Conservation (phyloP, 108 stramenopile genomes). For the Schizochytrium sp. region DNA sequence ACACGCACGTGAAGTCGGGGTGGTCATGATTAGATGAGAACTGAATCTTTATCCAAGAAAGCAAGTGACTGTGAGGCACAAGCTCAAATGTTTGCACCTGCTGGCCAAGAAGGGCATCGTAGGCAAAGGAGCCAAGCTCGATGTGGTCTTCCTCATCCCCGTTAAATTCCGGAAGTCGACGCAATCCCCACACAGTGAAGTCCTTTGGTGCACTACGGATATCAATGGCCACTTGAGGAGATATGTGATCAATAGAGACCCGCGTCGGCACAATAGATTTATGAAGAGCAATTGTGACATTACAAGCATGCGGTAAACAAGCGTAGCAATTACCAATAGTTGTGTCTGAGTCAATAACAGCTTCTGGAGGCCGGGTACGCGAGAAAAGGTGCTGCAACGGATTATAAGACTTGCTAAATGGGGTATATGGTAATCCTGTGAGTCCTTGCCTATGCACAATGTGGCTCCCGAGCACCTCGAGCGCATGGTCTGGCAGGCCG, state of each 20-base stretch:
- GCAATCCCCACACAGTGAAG: slow-evolving; percentile 19
- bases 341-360: slow-evolving; percentile 20
- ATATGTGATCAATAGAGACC: slow-evolving; percentile 44
- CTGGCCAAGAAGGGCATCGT: background rate
- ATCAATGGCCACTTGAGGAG: background rate
- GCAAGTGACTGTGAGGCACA: background rate
- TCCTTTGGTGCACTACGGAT: background rate
- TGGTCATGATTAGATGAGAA: slow-evolving; percentile 48
- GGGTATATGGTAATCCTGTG: background rate
- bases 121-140: background rate
- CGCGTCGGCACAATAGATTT: background rate
- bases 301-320: background rate
- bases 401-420: background rate
- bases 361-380: background rate
- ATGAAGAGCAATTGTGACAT: background rate
- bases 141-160: background rate
- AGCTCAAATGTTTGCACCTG: slow-evolving; percentile 50
- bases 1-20: slow-evolving; percentile 25
- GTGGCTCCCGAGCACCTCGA: background rate
- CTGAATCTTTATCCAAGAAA: background rate
- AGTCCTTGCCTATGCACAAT: background rate
- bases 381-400: background rate
- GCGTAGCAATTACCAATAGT: slow-evolving; percentile 40
- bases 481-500: slow-evolving; percentile 38
- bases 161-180: background rate